These are phyloP conservation scores for Curvularia spicifera DNA, from an alignment of 2,329 filamentous ascomycete species.

Conservation along the genomic window DNA sequence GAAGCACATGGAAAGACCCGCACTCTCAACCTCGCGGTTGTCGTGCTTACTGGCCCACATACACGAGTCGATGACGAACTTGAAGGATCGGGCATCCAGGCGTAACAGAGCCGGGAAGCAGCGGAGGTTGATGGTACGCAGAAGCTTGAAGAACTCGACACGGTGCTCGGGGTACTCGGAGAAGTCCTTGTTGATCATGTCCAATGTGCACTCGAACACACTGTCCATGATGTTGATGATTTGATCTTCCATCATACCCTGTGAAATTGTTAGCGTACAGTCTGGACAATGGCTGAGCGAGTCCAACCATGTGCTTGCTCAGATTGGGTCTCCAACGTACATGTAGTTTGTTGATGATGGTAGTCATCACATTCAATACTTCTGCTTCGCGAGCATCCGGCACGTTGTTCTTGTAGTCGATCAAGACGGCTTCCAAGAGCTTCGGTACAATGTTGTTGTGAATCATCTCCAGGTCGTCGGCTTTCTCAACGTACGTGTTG, in stretches of 20 bases:
- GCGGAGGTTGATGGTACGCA: constrained; percentile 93
- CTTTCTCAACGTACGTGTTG: constrained; percentile 97
- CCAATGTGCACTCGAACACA: constrained; percentile 96
- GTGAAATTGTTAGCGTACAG: constrained; percentile 31
- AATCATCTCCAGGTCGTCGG: constrained; percentile 92
- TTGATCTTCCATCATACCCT: constrained; percentile 97
- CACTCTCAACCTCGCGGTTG: constrained; percentile 95
- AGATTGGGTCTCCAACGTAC: constrained; percentile 70
- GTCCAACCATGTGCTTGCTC: constrained; percentile 57
- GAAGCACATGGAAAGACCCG: constrained; percentile 96
- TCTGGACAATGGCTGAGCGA: constrained; percentile 29
- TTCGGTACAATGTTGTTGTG: constrained; percentile 95
- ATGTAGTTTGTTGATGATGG: constrained; percentile 94
- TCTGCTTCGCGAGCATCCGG: constrained; percentile 94
- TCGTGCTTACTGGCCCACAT: constrained; percentile 99
- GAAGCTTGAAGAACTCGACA: constrained; percentile 98
- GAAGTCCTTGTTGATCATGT: constrained; percentile 99
- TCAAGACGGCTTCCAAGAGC: constrained; percentile 87
- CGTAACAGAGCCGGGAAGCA: constrained; percentile 96
- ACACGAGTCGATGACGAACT: constrained; percentile 98
- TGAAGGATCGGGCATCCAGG: constrained; percentile 95
- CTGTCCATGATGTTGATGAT: constrained; percentile 98
- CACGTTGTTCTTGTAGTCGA: constrained; percentile 97
- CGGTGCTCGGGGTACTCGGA: constrained; percentile 98
- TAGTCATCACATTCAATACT: constrained; percentile 96